Base-by-base conservation (phyloP, 2,329 filamentous ascomycete species). In the Beauveria caledonica region DNA sequence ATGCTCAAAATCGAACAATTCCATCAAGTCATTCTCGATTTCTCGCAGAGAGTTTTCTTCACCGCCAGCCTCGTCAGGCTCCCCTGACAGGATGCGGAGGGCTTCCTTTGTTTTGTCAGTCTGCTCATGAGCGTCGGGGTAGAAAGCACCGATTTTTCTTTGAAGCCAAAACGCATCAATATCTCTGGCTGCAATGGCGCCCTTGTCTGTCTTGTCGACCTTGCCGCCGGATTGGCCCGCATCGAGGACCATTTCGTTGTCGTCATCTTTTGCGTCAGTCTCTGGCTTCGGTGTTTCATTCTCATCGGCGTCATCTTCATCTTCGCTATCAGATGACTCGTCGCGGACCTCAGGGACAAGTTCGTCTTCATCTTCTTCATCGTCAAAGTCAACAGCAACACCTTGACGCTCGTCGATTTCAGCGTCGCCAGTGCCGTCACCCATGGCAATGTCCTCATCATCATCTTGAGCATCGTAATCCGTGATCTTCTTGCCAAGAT, bases 91-190 rank as follows among this genome's bases (percentile, higher is more conserved):
- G 52, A 95, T 92, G 40, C 87, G 84, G 58, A 99, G 80, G 0
- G 92, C 92, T 66, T 90, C 83, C 65, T 87, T 85, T 6, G 94
- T 94, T 77, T 97, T 97, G 71, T 94, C 90, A 68, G 96, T 90
- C 70, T 97, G 93, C 53, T 86, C 88, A 72, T 97, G 93, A 5
- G 93, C 90, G 74, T 99, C 94, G 13, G 89, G 83, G 70, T 97
- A 97, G 3, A 96, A 80, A 45, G 84, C 80, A 60, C 93, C 93
- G 58, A 99, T 92, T 70, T 97, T 89, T 64, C 94, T 84, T 74
- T 97, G 94, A 62, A 99, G 75, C 94, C 94, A 99, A 76, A 93
- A 99, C 10, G 93, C 93, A 73, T 99, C 94, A 64, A 99, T 96
- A 61, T 97, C 92, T 65, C 93, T 86, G 53, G 90, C 90, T 19